phyloP scores from a whole-genome alignment of 2,329 filamentous ascomycete species.

The Exophiala lecanii-corni region DNA sequence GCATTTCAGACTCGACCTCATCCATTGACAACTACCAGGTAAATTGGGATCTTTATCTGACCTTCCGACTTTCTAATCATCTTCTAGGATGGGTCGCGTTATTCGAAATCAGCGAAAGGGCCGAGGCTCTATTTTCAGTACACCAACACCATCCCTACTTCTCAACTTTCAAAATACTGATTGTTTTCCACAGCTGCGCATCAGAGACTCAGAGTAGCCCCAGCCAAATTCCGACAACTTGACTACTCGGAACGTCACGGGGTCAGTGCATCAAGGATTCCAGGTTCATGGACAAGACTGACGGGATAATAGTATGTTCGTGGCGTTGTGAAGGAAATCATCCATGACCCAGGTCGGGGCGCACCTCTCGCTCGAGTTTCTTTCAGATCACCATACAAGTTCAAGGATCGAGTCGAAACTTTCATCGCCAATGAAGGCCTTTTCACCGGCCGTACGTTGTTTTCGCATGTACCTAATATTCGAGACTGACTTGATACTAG shows the following conservation, averaged over 20 bases:
- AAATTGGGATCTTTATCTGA: neutral
- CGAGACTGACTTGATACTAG: neutral
- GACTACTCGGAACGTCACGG: constrained; percentile 97
- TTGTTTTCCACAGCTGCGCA: constrained; percentile 57
- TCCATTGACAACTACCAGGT: neutral
- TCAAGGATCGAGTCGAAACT: constrained; percentile 96
- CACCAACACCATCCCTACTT: constrained; percentile 2
- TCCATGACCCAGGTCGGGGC: constrained; percentile 98
- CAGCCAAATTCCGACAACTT: constrained; percentile 92
- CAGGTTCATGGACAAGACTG: neutral
- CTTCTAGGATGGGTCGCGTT: constrained; percentile 59
- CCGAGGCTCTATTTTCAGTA: constrained; percentile 73
- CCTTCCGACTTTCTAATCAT: constrained; percentile 1
- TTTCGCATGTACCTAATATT: neutral
- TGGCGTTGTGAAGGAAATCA: constrained; percentile 96
- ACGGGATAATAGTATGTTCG: constrained; percentile 65
- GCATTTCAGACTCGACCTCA: constrained; percentile 1
- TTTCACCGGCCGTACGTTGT: constrained; percentile 74
- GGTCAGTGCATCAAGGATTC: neutral
- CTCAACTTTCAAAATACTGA: constrained; percentile 11
- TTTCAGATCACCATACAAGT: constrained; percentile 82
- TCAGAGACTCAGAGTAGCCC: constrained; percentile 90
- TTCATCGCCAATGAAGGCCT: constrained; percentile 99
- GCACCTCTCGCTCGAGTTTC: constrained; percentile 93
- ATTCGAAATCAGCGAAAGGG: constrained; percentile 75